Evolutionary conservation across 805 yeast species (phyloP).

Genomic region (Isabelozyma rhagii): DNA sequence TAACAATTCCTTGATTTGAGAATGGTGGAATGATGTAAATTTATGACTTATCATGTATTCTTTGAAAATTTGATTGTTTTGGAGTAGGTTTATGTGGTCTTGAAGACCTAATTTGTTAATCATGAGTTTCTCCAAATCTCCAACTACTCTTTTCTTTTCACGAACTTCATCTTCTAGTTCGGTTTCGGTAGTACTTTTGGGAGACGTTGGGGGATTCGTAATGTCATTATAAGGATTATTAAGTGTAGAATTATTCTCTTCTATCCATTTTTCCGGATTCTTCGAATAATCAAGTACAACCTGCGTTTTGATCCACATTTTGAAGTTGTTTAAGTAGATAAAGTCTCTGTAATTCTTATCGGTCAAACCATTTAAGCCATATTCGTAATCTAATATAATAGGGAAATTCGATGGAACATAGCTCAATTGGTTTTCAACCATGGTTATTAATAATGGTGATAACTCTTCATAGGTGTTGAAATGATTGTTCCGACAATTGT

Average conservation of each 20-base stretch:
- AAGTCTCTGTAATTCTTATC: slow-evolving; percentile 39
- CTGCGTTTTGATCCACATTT: slow-evolving; percentile 49
- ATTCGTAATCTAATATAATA: slow-evolving; percentile 24
- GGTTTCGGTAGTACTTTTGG: background rate
- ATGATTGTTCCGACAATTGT: slow-evolving; percentile 60
- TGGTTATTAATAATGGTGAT: slow-evolving; percentile 49
- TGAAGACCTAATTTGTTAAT: slow-evolving; percentile 16
- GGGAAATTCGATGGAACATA: slow-evolving; percentile 29
- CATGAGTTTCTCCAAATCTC: slow-evolving; percentile 6
- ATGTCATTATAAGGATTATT: background rate
- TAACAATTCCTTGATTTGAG: slow-evolving; percentile 19
- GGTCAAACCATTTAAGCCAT: slow-evolving; percentile 23
- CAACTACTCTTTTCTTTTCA: slow-evolving; percentile 2
- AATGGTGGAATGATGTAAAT: slow-evolving; percentile 25
- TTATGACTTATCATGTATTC: slow-evolving; percentile 19
- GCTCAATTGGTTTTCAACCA: slow-evolving; percentile 50
- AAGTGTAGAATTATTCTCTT: slow-evolving; percentile 3
- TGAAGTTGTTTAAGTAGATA: slow-evolving; percentile 49
- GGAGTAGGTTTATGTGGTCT: slow-evolving; percentile 25
- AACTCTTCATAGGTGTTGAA: slow-evolving; percentile 46
- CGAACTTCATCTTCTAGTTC: background rate
- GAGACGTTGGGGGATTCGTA: background rate
- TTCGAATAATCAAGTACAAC: slow-evolving; percentile 22
- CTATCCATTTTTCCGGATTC: slow-evolving; percentile 16
- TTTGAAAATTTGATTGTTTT: slow-evolving; percentile 20